A percentile compares a stretch with the other conserved stretches of the same genome.
Conservation (phyloP, 2,329 filamentous ascomycete species). For the Colletotrichum sp. region DNA sequence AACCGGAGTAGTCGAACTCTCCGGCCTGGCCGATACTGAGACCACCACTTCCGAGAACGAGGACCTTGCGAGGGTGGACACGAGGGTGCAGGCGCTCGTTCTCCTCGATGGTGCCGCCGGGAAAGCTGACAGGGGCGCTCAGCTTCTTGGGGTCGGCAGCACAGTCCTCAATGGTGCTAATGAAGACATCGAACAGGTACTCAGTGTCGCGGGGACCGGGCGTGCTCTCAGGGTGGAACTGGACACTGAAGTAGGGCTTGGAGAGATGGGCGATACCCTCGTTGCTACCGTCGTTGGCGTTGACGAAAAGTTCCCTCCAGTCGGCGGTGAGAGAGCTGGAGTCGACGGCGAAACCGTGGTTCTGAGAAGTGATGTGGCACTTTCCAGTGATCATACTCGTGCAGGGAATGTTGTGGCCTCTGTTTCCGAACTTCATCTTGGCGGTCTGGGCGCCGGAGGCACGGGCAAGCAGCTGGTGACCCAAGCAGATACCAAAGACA, state of each 20-base stretch:
- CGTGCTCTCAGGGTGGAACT: conserved; percentile 98
- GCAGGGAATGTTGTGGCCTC: conserved; percentile 97
- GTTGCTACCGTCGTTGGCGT: conserved; percentile 97
- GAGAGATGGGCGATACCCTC: conserved; percentile 91
- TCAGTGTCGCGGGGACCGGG: conserved; percentile 96
- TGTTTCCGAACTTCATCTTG: conserved; percentile 99
- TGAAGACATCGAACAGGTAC: conserved; percentile 96
- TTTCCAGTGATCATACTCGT: conserved; percentile 94
- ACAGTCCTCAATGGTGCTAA: conserved; percentile 79
- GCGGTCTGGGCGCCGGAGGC: conserved; percentile 83
- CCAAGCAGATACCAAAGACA: conserved; percentile 95
- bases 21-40: conserved; percentile 97
- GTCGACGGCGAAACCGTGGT: conserved; percentile 96
- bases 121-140: conserved; percentile 79
- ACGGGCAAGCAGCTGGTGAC: conserved; percentile 90
- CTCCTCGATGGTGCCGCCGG: conserved; percentile 81
- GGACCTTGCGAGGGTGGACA: conserved; percentile 89
- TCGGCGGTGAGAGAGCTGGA: conserved; percentile 73
- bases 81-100: conserved; percentile 79
- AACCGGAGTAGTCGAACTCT: conserved; percentile 98
- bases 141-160: conserved; percentile 72
- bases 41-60: conserved; percentile 92
- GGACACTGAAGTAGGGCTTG: conserved; percentile 97
- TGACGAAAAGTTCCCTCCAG: conserved; percentile 96
- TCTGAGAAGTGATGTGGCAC: conserved; percentile 99